Evolutionary conservation across 768 basidiomycete species (phyloP).

Genomic region (Lentinula boryana): DNA sequence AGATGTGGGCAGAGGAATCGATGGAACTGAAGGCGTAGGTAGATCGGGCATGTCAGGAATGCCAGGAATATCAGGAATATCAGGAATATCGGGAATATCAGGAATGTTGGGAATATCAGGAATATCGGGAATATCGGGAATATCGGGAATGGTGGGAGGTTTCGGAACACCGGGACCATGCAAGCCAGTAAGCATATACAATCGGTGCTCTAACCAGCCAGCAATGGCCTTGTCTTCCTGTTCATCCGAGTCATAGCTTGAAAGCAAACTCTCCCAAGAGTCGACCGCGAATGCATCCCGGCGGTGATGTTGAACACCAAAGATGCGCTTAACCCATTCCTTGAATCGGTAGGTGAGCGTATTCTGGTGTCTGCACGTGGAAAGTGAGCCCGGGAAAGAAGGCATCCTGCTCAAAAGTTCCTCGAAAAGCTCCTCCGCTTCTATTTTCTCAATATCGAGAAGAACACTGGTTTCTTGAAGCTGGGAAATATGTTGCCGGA

Average conservation of each 20-base stretch:
- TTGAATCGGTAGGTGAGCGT: constrained; percentile 18
- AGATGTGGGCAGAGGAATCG: constrained; percentile 6
- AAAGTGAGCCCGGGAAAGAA: constrained; percentile 16
- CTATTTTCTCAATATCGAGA: constrained; percentile 54
- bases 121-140: not conserved
- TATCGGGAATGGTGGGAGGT: not conserved
- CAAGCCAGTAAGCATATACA: not conserved
- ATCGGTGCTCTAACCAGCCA: not conserved
- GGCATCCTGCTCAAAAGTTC: constrained; percentile 36
- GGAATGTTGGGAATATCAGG: not conserved
- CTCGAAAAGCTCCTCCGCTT: constrained; percentile 47
- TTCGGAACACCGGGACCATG: not conserved
- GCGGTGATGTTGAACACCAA: constrained; percentile 25
- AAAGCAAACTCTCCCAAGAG: constrained; percentile 29
- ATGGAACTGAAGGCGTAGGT: constrained; percentile 5
- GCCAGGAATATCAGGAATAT: not conserved
- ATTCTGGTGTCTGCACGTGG: constrained; percentile 12
- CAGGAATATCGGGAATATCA: not conserved
- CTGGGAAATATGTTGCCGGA: constrained; percentile 39
- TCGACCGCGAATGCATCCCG: constrained; percentile 13
- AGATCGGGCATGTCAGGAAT: constrained; percentile 3
- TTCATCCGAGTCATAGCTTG: constrained; percentile 14
- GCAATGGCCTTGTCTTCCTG: constrained; percentile 1
- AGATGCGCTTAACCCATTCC: constrained; percentile 31
- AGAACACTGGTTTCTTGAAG: constrained; percentile 45